phyloP scores from a whole-genome alignment of 2,329 filamentous ascomycete genomes.

The Pseudocercospora pini-densiflorae region DNA sequence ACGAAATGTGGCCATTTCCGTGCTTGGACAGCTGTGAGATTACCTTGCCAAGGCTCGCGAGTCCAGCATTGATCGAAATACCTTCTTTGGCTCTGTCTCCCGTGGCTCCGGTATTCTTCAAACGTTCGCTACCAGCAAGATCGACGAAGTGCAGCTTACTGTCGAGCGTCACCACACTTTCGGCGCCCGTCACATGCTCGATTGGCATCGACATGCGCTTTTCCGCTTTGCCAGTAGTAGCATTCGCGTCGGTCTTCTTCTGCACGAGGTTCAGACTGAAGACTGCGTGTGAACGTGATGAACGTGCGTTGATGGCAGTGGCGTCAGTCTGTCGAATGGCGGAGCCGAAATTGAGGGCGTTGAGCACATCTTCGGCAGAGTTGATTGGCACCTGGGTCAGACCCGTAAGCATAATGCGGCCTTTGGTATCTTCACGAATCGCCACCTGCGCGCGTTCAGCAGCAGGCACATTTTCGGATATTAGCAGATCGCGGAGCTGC shows the following conservation, averaged over 20 bases:
- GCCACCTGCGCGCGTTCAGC: conserved; percentile 79
- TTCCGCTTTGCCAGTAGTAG: conserved; percentile 65
- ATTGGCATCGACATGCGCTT: conserved; percentile 87
- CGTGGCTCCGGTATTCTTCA: conserved; percentile 96
- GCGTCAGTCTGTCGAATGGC: conserved; percentile 95
- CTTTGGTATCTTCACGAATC: conserved; percentile 92
- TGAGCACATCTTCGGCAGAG: conserved; percentile 87
- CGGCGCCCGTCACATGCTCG: conserved; percentile 72
- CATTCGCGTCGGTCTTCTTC: conserved; percentile 65
- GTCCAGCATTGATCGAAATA: conserved; percentile 96
- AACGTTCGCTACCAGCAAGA: conserved; percentile 90
- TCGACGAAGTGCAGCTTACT: conserved; percentile 99
- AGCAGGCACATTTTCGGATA: conserved; percentile 72
- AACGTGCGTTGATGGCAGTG: conserved; percentile 96
- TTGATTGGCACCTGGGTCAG: conserved; percentile 87
- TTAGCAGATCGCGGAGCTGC: conserved; percentile 84
- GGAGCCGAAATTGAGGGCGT: conserved; percentile 88
- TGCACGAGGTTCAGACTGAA: conserved; percentile 95
- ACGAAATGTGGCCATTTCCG: conserved; percentile 88
- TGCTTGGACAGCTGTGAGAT: conserved; percentile 94
- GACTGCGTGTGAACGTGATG: conserved; percentile 94
- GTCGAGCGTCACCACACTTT: conserved; percentile 80
- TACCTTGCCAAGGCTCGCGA: conserved; percentile 94
- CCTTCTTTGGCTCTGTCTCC: conserved; percentile 94
- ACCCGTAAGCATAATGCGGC: conserved; percentile 91